Conservation (phyloP, 768 basidiomycete species). For the Strobilomyces confusus region DNA sequence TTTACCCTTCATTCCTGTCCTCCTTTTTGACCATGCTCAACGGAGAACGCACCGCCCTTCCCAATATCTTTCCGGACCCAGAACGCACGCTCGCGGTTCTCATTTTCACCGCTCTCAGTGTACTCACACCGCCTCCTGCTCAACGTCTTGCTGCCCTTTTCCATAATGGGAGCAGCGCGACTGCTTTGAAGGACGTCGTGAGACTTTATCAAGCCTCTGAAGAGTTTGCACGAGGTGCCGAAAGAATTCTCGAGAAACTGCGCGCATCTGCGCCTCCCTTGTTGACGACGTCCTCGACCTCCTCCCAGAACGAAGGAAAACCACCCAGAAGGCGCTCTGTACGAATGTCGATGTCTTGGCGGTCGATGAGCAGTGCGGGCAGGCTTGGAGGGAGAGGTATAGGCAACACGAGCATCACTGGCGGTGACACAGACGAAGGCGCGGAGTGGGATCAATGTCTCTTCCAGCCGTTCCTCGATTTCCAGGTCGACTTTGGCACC, state of each 20-base stretch:
- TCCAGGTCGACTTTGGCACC: constrained; percentile 77
- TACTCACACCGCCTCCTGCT: constrained; percentile 75
- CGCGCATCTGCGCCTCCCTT: constrained; percentile 34
- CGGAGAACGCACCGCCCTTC: constrained; percentile 68
- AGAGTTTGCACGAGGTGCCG: constrained; percentile 70
- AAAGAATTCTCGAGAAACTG: constrained; percentile 76
- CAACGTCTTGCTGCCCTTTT: constrained; percentile 72
- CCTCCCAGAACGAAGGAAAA: constrained; percentile 22
- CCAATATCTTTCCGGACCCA: constrained; percentile 87
- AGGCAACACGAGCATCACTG: constrained; percentile 4
- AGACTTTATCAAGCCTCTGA: constrained; percentile 69
- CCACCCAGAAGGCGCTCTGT: constrained; percentile 52
- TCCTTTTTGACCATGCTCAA: constrained; percentile 62
- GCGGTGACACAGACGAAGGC: constrained; percentile 18
- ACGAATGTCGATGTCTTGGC: constrained; percentile 64
- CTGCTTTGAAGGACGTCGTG: constrained; percentile 68
- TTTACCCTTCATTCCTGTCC: constrained; percentile 74
- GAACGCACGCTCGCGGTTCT: constrained; percentile 71
- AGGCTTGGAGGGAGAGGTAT: constrained; percentile 13
- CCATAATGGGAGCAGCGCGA: constrained; percentile 54
- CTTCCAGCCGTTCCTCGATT: constrained; percentile 92
- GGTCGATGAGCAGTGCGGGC: constrained; percentile 33
- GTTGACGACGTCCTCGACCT: constrained; percentile 16
- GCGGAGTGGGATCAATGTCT: constrained; percentile 85
- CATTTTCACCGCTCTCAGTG: constrained; percentile 75